Conservation (phyloP, 1,284 basidiomycete species). For the Austroboletus niveus region DNA sequence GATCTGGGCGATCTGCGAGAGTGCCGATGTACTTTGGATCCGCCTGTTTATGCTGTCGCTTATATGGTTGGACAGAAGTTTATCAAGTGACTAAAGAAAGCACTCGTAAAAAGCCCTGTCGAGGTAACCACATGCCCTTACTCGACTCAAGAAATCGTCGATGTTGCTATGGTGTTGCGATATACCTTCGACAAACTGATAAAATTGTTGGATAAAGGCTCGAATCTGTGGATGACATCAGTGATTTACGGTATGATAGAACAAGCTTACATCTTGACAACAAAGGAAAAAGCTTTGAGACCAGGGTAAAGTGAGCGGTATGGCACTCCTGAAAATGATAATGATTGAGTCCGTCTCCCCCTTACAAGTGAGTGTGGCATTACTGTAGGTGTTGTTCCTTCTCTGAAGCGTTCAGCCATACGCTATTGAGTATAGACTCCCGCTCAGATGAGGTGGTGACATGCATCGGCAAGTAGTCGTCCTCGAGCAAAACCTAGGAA, state of each 20-base stretch:
- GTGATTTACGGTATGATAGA: not conserved
- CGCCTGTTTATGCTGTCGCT: slow-evolving; percentile 74
- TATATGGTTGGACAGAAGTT: slow-evolving; percentile 80
- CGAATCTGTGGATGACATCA: slow-evolving; percentile 59
- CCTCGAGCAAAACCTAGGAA: slow-evolving; percentile 77
- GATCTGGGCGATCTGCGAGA: slow-evolving; percentile 95
- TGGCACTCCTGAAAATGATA: slow-evolving; percentile 48
- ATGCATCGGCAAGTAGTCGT: slow-evolving; percentile 92
- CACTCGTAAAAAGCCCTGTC: slow-evolving; percentile 4
- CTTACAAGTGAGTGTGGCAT: slow-evolving; percentile 22
- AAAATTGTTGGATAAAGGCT: slow-evolving; percentile 93
- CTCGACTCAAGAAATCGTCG: slow-evolving; percentile 89
- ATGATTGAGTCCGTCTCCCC: slow-evolving; percentile 6
- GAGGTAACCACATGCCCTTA: slow-evolving; percentile 32
- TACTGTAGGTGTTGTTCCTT: slow-evolving; percentile 63
- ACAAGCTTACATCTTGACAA: slow-evolving; percentile 77
- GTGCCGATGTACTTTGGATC: slow-evolving; percentile 70
- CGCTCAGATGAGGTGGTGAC: slow-evolving; percentile 73
- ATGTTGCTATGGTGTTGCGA: slow-evolving; percentile 90
- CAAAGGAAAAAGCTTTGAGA: slow-evolving; percentile 94
- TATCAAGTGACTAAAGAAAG: slow-evolving; percentile 75
- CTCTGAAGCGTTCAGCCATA: slow-evolving; percentile 81
- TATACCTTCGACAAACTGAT: slow-evolving; percentile 94
- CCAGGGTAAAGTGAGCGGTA: slow-evolving; percentile 87
- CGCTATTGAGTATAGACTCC: slow-evolving; percentile 75